Base-by-base conservation (phyloP, 1,139 yeast species). In the Yamadazyma sp. region DNA sequence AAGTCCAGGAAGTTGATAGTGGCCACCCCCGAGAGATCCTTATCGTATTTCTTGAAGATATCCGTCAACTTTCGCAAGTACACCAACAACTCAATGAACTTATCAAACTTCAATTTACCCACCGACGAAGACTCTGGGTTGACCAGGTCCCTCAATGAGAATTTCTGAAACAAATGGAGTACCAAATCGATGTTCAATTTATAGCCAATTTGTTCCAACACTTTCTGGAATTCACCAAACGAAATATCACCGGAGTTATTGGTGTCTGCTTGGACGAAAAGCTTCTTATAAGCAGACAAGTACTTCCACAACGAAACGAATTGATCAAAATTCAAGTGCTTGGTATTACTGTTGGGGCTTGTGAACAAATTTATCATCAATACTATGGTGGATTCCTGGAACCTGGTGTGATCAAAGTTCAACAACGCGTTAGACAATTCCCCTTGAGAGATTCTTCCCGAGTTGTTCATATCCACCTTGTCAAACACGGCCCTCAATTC, bases 1-100 rank as follows among this genome's bases (percentile, higher is more conserved):
- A 85, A 87, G 57, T 86, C 89, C 59, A 84, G 86, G 56, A 84
- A 86, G 24, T 82, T 80, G 27, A 86, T 77, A 0, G 88, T 80
- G 4, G 92, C 89, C 36, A 80, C 76, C 10, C 95, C 95, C 31
- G 85, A 82, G 37, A 86, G 76, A 48, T 84, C 88, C 20, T 73
- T 65, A 59, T 87, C 95, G 57, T 78, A 85, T 55, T 81, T 82
- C 55, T 86, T 84, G 66, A 87, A 87, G 6, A 82, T 72, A 54
- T 85, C 90, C 1, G 95, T 86, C 49, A 86, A 73, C 46, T 86
- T 78, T 57, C 88, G 73, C 51, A 87, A 66, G 71, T 86, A 84
- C 24, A 86, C 86, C 49, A 88, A 72, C 40, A 86, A 73, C 55
- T 87, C 95, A 31, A 87, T 89, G 60, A 87, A 87, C 57, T 81